Base-by-base conservation (phyloP, 129 eudicot genomes). In the Deinandra increscens region DNA sequence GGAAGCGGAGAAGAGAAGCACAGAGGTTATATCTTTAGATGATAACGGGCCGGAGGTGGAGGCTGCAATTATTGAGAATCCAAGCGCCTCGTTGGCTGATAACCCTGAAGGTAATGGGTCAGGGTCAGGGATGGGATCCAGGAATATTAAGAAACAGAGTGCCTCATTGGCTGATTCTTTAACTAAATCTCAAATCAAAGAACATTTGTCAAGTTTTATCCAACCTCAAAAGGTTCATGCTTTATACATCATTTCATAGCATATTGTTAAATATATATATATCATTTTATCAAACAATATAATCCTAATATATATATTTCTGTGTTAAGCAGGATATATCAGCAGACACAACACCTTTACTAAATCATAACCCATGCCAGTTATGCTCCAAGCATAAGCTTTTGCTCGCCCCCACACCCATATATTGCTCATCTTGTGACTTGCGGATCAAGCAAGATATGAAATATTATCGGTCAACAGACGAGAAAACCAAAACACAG, bases 401-500 rank as follows among this genome's bases (percentile, higher is more conserved):
- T 60, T 33, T 64, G 33, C 80, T 85, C 44, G 56, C 82, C 15
- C 87, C 86, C 26, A 58, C 82, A 55, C 92, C 88, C 10, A 68
- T 83, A 60, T 87, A 81, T 72, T 91, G 97, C 62, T 68, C 89
- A 43, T 70, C 73, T 42, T 91, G 97, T 59, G 65, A 69, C 18
- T 10, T 10, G 17, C 83, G 78, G 53, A 81, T 91, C 69, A 91
- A 82, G 74, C 68, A 48, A 49, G 61, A 66, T 63, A 70, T 45
- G 42, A 69, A 39, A 51, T 87, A 85, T 67, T 84, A 91, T 79
- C 67, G 56, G 76, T 43, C 78, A 59, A 29, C 60, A 29, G 46
- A 66, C 45, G 73, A 18, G 45, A 59, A 59, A 53, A 70, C 42
- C 10, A 83, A 80, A 67, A 9, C 60, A 46, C 69, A 38, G 17